phyloP scores from a whole-genome alignment of 2,329 filamentous ascomycete species.

The Ophiostoma montium region DNA sequence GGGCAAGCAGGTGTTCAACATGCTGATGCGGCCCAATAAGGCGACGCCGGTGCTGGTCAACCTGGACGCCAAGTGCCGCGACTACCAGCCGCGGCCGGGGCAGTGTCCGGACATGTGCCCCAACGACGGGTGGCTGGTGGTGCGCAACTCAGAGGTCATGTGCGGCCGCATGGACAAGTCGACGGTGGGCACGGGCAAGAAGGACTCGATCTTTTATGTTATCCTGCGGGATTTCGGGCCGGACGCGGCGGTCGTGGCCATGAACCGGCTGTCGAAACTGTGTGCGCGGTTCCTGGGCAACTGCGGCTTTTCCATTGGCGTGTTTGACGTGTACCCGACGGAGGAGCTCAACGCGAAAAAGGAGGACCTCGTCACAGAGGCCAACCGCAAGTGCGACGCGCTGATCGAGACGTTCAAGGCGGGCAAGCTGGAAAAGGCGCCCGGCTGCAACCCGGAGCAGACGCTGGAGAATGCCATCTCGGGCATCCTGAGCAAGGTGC shows the following conservation, averaged over 20 bases:
- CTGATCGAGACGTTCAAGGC: constrained; percentile 68
- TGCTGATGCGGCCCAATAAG: constrained; percentile 72
- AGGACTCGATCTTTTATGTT: constrained; percentile 94
- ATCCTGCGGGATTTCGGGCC: constrained; percentile 91
- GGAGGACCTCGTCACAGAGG: constrained; percentile 57
- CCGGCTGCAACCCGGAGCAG: constrained; percentile 82
- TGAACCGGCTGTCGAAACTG: constrained; percentile 86
- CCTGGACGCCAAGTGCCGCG: constrained; percentile 80
- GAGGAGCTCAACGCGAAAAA: constrained; percentile 57
- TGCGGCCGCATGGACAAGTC: constrained; percentile 97
- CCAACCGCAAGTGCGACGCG: constrained; percentile 70
- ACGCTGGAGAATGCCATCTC: constrained; percentile 86
- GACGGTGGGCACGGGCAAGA: constrained; percentile 93
- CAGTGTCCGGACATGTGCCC: constrained; percentile 58
- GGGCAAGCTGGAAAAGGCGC: constrained; percentile 69
- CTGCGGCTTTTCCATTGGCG: constrained; percentile 89
- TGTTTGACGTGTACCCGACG: constrained; percentile 85
- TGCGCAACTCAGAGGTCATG: constrained; percentile 95
- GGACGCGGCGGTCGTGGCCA: constrained; percentile 72
- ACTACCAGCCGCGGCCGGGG: constrained; percentile 51
- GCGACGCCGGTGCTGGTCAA: constrained; percentile 75
- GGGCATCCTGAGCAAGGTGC: constrained; percentile 80
- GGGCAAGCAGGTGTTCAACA: constrained; percentile 84
- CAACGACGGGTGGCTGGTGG: constrained; percentile 80
- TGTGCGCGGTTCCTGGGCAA: constrained; percentile 82